Conservation (phyloP, 1,139 yeast genomes). For the Sugiyamaella paludigena region DNA sequence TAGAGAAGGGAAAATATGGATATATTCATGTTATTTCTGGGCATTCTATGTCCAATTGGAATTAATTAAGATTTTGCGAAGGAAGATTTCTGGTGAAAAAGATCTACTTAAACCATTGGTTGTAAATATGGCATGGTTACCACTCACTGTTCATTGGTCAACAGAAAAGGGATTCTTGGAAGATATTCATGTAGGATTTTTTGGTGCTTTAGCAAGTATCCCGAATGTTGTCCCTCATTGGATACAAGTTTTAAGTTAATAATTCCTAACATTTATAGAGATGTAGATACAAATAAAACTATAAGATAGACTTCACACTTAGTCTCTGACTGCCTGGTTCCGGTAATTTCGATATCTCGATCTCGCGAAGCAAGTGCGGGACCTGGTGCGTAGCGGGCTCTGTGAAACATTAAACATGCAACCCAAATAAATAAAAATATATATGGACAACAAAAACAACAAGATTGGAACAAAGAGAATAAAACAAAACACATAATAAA, state of each 20-base stretch:
- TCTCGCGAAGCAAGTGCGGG: too few relatives aligned
- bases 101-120: conserved; percentile 32
- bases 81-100: conserved; percentile 18
- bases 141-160: conserved; percentile 46
- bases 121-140: conserved; percentile 42
- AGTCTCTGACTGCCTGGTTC: neutral
- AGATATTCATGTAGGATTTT: conserved; percentile 38
- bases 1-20: conserved; percentile 38
- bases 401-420: neutral
- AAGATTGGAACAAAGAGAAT: neutral
- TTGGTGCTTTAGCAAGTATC: conserved; percentile 41
- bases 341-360: too few relatives aligned
- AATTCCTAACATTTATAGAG: conserved; percentile 2
- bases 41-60: conserved; percentile 43
- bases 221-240: conserved; percentile 29
- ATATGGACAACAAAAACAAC: neutral
- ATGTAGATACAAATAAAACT: neutral
- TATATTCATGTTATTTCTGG: conserved; percentile 42
- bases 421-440: neutral
- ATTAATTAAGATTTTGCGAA: conserved; percentile 24
- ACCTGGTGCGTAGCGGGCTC: too few relatives aligned
- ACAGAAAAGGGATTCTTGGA: conserved; percentile 37
- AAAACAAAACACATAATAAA: conserved; percentile 7
- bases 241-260: conserved; percentile 14
- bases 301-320: neutral